These are phyloP conservation scores for Teratosphaeria epicoccoides DNA, from an alignment of 2,329 filamentous ascomycete genomes.

Conservation along the genomic window DNA sequence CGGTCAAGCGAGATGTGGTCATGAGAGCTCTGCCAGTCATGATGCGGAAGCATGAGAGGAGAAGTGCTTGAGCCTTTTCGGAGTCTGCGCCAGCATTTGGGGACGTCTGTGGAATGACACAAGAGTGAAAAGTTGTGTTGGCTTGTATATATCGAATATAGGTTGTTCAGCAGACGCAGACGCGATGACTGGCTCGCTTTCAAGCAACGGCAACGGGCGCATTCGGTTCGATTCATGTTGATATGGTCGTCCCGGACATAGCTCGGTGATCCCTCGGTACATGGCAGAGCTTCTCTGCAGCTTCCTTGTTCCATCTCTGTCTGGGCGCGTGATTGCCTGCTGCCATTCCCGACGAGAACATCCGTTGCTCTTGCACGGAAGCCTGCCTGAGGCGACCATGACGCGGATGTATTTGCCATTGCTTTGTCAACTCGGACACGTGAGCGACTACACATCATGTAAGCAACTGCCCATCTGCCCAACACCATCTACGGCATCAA, in stretches of 20 bases:
- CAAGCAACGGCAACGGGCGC: no score
- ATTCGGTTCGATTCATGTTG: no score
- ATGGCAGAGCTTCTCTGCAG: no score
- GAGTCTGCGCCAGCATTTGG: no score
- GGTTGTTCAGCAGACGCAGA: no score
- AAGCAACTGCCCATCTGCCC: neutral
- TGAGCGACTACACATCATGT: no score
- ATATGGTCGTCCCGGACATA: no score
- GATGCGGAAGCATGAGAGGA: neutral
- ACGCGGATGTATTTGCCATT: neutral
- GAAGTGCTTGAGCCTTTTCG: no score
- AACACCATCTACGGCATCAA: neutral
- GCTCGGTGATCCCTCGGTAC: no score
- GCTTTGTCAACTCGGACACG: no score
- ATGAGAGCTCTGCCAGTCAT: neutral
- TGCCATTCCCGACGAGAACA: neutral
- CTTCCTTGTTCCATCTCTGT: neutral
- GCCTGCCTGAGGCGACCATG: neutral
- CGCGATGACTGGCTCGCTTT: no score
- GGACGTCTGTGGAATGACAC: no score
- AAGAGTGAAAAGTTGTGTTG: neutral
- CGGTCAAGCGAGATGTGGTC: neutral
- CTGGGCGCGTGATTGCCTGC: neutral
- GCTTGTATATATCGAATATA: neutral
- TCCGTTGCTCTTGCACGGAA: neutral